Percentiles rank a stretch among this genome's conserved stretches.
phyloP scores from a whole-genome alignment of 2,329 filamentous ascomycete genomes.

The Xylaria sp. region DNA sequence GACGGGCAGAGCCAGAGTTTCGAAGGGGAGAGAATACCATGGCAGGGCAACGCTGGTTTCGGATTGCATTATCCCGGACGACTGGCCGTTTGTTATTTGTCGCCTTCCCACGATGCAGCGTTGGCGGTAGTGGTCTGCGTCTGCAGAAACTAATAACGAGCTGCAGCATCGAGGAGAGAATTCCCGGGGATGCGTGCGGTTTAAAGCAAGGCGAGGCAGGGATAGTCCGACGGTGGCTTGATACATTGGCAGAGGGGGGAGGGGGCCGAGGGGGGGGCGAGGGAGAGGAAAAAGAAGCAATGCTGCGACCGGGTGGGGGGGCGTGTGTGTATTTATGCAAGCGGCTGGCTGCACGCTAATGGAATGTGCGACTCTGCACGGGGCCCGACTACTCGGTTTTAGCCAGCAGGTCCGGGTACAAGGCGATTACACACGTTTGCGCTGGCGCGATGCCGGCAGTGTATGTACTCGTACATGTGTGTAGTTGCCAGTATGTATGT shows the following conservation, averaged over 20 bases:
- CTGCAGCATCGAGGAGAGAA: slow-evolving; percentile 12
- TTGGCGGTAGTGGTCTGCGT: not conserved
- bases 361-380: slow-evolving; percentile 16
- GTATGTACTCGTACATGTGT: not conserved
- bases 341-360: slow-evolving; percentile 9
- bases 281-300: slow-evolving; percentile 18
- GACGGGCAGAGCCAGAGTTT: not conserved
- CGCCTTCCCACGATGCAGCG: slow-evolving; percentile 5
- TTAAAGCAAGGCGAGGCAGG: slow-evolving; percentile 17
- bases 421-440: not conserved
- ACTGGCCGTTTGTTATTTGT: slow-evolving; percentile 12
- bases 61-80: slow-evolving; percentile 25
- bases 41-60: slow-evolving; percentile 28
- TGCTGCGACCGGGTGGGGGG: not conserved
- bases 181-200: slow-evolving; percentile 14
- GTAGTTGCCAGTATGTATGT: not conserved
- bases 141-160: slow-evolving; percentile 9
- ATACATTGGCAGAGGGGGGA: slow-evolving; percentile 8
- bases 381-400: slow-evolving; percentile 33
- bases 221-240: slow-evolving; percentile 9
- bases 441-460: not conserved
- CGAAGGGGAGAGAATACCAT: slow-evolving; percentile 23
- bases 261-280: not conserved
- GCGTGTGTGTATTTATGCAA: slow-evolving; percentile 1
- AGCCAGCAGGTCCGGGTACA: not conserved